These are phyloP conservation scores for Syzygium aqueum DNA, from an alignment of 345 rosid species.

Conservation along the genomic window DNA sequence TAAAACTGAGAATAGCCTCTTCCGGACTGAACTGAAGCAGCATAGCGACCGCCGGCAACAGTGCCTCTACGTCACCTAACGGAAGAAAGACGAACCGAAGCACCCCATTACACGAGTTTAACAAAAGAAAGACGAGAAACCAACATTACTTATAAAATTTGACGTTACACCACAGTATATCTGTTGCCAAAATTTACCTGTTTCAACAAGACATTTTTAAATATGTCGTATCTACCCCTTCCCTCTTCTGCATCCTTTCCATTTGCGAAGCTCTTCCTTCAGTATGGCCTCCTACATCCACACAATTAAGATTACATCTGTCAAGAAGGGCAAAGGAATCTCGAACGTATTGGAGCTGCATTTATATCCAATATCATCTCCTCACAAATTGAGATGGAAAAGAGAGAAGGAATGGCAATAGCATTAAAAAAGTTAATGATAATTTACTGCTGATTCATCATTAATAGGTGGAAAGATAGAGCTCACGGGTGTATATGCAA, in stretches of 20 bases:
- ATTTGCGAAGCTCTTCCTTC: slow-evolving; percentile 79
- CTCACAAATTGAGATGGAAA: not conserved
- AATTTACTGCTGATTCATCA: not conserved
- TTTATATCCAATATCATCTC: not conserved
- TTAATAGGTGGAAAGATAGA: not conserved
- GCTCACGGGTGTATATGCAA: not conserved
- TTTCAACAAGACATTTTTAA: slow-evolving; percentile 94
- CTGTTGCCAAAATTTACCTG: slow-evolving; percentile 39
- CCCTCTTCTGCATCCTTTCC: slow-evolving; percentile 85
- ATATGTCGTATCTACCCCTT: slow-evolving; percentile 95
- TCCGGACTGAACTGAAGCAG: slow-evolving; percentile 97
- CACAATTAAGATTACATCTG: not conserved
- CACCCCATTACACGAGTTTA: not conserved
- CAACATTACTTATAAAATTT: not conserved
- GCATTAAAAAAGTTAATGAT: not conserved
- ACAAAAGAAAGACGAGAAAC: not conserved
- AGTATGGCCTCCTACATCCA: slow-evolving; percentile 65
- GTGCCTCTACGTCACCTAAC: slow-evolving; percentile 89
- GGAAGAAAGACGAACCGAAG: slow-evolving; percentile 1
- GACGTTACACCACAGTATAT: not conserved
- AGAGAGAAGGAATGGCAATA: not conserved
- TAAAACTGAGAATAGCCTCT: slow-evolving; percentile 42
- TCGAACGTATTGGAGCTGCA: not conserved
- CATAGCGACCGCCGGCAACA: slow-evolving; percentile 86
- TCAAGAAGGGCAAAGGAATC: not conserved